A percentile compares a stretch with the other conserved stretches of the same genome.
These are phyloP conservation scores for Ustilago esculenta DNA, from an alignment of 1,284 basidiomycete genomes.

Conservation along the genomic window DNA sequence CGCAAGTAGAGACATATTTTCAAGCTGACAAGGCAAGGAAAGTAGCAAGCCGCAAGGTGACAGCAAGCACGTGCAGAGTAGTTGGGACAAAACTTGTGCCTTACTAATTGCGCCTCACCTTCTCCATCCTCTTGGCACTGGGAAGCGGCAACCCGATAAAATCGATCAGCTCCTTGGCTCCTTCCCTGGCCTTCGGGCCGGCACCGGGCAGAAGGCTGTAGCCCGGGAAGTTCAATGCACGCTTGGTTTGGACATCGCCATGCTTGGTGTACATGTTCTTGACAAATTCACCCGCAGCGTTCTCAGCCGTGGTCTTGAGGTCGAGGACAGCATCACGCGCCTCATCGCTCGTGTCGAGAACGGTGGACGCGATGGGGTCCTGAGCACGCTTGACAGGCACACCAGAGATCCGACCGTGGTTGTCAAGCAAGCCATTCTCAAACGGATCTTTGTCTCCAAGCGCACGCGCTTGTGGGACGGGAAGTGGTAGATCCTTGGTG, in stretches of 20 bases:
- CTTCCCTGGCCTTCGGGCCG: slow-evolving; percentile 29
- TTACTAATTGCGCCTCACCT: slow-evolving; percentile 22
- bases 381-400: slow-evolving; percentile 28
- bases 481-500: slow-evolving; percentile 13
- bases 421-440: slow-evolving; percentile 19
- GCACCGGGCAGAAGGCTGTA: slow-evolving; percentile 29
- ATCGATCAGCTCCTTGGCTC: slow-evolving; percentile 20
- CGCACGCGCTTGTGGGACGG: slow-evolving; percentile 8
- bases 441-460: slow-evolving; percentile 30
- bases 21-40: too few species aligned
- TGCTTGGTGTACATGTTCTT: slow-evolving; percentile 45
- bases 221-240: slow-evolving; percentile 16
- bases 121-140: slow-evolving; percentile 33
- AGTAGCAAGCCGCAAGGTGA: not conserved
- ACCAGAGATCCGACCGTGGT: slow-evolving; percentile 9
- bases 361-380: slow-evolving; percentile 7
- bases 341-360: slow-evolving; percentile 27
- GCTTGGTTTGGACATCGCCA: slow-evolving; percentile 15
- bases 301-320: slow-evolving; percentile 21
- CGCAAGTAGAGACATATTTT: too few species aligned
- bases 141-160: slow-evolving; percentile 31
- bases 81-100: too few species aligned
- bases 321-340: slow-evolving; percentile 21
- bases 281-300: slow-evolving; percentile 28
- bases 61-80: not conserved